Evolutionary conservation across 202 grass and related monocot species (phyloP).

Genomic region (Cymbopogon flexuosus): DNA sequence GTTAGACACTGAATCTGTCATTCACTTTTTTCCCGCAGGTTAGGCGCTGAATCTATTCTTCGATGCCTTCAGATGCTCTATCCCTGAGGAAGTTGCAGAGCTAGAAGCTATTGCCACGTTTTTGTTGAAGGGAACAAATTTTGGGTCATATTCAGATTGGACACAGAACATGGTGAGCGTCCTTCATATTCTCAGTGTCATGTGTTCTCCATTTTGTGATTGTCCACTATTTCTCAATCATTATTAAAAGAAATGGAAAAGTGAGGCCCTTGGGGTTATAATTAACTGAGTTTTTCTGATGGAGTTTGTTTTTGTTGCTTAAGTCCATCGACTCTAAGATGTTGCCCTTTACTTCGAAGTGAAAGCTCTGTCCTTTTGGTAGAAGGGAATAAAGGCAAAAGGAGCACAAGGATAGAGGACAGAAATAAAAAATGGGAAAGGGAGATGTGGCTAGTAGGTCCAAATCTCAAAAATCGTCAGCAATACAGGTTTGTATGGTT

Average conservation of each 20-base stretch:
- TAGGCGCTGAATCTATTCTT: neutral
- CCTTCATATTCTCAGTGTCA: conserved; percentile 14
- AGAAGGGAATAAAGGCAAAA: conserved; percentile 20
- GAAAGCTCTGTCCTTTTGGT: conserved; percentile 6
- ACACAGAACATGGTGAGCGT: neutral
- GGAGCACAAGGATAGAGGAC: conserved; percentile 19
- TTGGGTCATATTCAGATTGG: neutral
- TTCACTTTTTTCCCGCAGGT: neutral
- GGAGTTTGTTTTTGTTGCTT: conserved; percentile 12
- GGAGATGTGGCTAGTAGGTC: conserved; percentile 48
- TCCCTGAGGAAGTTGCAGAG: neutral
- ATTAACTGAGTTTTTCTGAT: neutral
- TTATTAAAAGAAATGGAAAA: conserved; percentile 1
- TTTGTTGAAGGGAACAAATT: neutral
- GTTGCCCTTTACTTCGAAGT: conserved; percentile 6
- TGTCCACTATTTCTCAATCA: neutral
- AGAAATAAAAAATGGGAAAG: conserved; percentile 46
- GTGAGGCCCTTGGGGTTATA: neutral
- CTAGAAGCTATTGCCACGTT: neutral
- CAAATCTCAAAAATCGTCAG: conserved; percentile 50
- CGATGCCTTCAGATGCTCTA: neutral
- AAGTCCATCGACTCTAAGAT: conserved; percentile 9
- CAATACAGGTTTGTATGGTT: conserved; percentile 40
- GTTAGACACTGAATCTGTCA: neutral
- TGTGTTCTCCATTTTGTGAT: neutral